phyloP scores from a whole-genome alignment of 257 asterid species.

The Linaria vulgaris region DNA sequence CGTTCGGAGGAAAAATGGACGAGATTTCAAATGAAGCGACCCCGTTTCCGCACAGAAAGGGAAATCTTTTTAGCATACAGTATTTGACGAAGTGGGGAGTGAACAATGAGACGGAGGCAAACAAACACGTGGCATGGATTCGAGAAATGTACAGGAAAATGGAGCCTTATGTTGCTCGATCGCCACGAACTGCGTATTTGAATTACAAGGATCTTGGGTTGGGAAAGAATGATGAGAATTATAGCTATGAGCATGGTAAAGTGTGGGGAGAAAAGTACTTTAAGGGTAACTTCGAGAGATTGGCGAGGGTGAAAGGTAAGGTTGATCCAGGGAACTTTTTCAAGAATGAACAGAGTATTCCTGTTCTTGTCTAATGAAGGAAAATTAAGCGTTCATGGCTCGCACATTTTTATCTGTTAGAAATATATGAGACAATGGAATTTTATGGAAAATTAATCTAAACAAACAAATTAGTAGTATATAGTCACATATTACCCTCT shows the following conservation, averaged over 20 bases:
- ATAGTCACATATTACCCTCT: too few species aligned
- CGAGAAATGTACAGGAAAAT: conserved; percentile 22
- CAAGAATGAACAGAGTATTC: conserved; percentile 32
- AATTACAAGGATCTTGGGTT: conserved; percentile 34
- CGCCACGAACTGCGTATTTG: conserved; percentile 29
- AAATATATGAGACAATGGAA: too few species aligned
- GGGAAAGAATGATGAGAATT: conserved; percentile 28
- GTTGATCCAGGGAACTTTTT: conserved; percentile 36
- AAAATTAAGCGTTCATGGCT: too few species aligned
- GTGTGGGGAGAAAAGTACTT: conserved; percentile 39
- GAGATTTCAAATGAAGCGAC: conserved; percentile 26
- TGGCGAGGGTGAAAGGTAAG: conserved; percentile 31
- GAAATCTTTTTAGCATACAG: conserved; percentile 28
- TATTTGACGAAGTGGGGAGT: conserved; percentile 27
- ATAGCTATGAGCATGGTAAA: conserved; percentile 25
- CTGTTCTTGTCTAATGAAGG: conserved; percentile 18
- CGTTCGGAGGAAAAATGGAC: conserved; percentile 33
- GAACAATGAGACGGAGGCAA: conserved; percentile 7
- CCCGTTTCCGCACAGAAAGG: conserved; percentile 40
- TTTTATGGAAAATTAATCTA: too few species aligned
- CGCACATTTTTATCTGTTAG: too few species aligned
- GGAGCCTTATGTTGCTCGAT: conserved; percentile 32
- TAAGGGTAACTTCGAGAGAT: conserved; percentile 29
- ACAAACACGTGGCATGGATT: conserved; percentile 29
- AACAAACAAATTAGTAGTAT: too few species aligned